Base-by-base conservation (phyloP, 495 filamentous ascomycete species). In the Penicillium canariense region DNA sequence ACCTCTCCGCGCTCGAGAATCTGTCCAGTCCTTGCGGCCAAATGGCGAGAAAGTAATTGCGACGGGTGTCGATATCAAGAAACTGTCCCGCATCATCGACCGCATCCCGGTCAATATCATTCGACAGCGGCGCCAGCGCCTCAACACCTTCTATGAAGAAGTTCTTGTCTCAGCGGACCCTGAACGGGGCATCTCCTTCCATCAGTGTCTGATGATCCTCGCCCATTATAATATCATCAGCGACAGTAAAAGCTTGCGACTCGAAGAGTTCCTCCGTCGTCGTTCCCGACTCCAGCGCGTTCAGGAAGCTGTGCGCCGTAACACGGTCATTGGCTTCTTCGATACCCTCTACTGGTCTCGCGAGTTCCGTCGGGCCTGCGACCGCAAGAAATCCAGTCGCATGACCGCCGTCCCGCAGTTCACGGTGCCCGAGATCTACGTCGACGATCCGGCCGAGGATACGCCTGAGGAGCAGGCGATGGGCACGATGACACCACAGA, bases 141-240 rank as follows among this genome's bases (percentile, higher is more conserved):
- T 95, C 70, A 96, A 96, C 63, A 79, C 84, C 15, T 97, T 97
- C 73, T 99, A 90, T 62, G 91, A 97, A 75, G 94, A 99, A 73
- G 85, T 97, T 30, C 83, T 97, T 69, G 94, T 97, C 9, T 94
- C 91, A 4, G 90, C 91, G 9, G 90, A 97, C 71, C 85, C 85
- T 0, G 86, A 89, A 49, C 83, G 86, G 42, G 94, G 94, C 22
- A 91, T 99, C 46, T 87, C 88, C 5, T 99, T 99, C 71, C 96
- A 90, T 17, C 84, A 87, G 5, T 87, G 96, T n/a, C 75, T 99
- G 43, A 92, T 99, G 89, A 96, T 96, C 51, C 79, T 99, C 15
- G 93, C 95, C 14, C 95, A 99, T 72, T 94, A 97, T 78, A 99
- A 99, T 56, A 90, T 99, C 65, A 99, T 99, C 66, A 96, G 84